Conservation (phyloP, 2,329 filamentous ascomycete species). For the Xylaria sp. region DNA sequence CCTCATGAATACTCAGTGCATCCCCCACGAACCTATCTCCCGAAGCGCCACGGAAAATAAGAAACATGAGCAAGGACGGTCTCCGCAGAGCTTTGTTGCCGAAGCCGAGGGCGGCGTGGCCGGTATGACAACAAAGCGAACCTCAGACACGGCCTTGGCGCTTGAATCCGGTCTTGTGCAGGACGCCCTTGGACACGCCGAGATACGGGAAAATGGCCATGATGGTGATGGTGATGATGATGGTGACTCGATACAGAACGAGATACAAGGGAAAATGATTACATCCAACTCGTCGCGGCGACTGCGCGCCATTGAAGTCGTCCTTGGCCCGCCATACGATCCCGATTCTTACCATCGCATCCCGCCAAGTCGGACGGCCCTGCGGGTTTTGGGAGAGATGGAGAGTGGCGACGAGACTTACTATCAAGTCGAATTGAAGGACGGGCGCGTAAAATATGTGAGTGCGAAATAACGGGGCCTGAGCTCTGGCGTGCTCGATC, state of each 20-base stretch:
- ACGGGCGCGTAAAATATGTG: slow-evolving; percentile 53
- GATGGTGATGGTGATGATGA: no score
- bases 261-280: background rate
- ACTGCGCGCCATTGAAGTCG: slow-evolving; percentile 38
- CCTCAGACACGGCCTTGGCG: background rate
- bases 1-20: background rate
- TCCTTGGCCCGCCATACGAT: slow-evolving; percentile 36
- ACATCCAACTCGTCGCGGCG: slow-evolving; percentile 12
- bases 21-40: background rate
- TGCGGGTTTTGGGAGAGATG: slow-evolving; percentile 44
- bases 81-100: background rate
- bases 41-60: background rate
- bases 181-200: background rate
- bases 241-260: no score
- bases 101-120: background rate
- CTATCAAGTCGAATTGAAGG: slow-evolving; percentile 52
- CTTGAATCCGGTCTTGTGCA: background rate
- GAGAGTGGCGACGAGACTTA: slow-evolving; percentile 35
- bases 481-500: no score
- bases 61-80: background rate
- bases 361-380: slow-evolving; percentile 45
- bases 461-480: slow-evolving; percentile 34
- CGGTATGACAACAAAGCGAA: background rate
- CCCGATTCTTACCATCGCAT: slow-evolving; percentile 36
- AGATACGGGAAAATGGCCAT: background rate